Evolutionary conservation across 2,329 filamentous ascomycete species (phyloP), one percentile per base, ranked within the genome.

Genomic region (Verticillium klebahnii): DNA sequence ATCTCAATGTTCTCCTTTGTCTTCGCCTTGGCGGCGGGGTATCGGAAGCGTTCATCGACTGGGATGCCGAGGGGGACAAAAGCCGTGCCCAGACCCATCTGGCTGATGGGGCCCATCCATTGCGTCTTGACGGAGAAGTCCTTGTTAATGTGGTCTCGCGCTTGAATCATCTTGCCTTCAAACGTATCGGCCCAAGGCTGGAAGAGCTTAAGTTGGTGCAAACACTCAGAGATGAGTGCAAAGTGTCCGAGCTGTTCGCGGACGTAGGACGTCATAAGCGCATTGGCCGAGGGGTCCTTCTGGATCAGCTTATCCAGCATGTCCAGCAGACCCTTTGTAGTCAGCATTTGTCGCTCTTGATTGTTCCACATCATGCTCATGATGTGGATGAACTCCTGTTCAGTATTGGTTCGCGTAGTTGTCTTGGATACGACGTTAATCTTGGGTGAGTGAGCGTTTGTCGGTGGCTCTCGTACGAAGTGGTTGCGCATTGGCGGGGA

Each of bases 161-260:
- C 62, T 0, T 75, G 64, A 1, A 64, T 64, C n/a, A 71, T 57
- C 2, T 67, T 64, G 9, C 58, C 12, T 7, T 79, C 74, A 56
- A 80, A 82, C 0, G 65, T 71, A 36, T 68, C 70, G 3, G 80
- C 78, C 80, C 82, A 83, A 0, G 82, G 81, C 56, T 80, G 77
- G 63, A 78, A 84, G 1, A 77, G 61, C 1, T 80, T 68, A 3
- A 85, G 65, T 61, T 85, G 80, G 5, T 70, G 69, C 8, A 77
- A 32, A 57, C 78, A 80, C 62, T 85, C 70, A 1, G 72, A 66
- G 0, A 83, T 45, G 37, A 85, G 75, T 2, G 80, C 76, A 0
- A 85, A 68, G 17, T 82, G 76, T 2, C 77, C 75, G 8, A 85
- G 73, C 0, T 75, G 50, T 0, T 60, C 61, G 2, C 72, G 72